Evolutionary conservation across 2,329 filamentous ascomycete genomes (phyloP).

Genomic region (Apiospora marii): DNA sequence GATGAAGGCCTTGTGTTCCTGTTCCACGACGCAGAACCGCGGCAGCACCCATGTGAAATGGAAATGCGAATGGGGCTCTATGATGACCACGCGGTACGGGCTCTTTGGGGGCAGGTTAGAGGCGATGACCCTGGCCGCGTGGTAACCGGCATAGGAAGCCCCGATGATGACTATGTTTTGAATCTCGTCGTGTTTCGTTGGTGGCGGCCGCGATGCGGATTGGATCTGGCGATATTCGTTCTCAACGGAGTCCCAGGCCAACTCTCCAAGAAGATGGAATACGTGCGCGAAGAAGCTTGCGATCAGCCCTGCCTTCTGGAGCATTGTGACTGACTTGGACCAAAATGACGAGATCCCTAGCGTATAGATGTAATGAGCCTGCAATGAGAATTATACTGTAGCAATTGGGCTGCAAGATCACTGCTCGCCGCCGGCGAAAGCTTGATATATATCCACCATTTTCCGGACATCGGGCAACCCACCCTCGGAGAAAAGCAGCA

Average conservation of each 20-base stretch:
- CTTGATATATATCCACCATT: not conserved
- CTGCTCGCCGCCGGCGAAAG: not conserved
- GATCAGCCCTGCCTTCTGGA: not conserved
- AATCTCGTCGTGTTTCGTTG: not conserved
- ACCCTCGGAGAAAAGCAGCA: too few relatives aligned
- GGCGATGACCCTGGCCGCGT: constrained; percentile 57
- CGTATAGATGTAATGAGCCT: not conserved
- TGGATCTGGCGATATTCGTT: not conserved
- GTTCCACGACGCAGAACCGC: constrained; percentile 62
- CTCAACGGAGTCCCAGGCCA: not conserved
- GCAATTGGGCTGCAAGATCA: not conserved
- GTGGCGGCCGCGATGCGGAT: not conserved
- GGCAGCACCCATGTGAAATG: constrained; percentile 69
- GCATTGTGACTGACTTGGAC: not conserved
- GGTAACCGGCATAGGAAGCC: constrained; percentile 64
- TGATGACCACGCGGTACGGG: constrained; percentile 58
- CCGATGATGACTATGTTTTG: constrained; percentile 63
- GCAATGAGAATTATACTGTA: not conserved
- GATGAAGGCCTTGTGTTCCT: constrained; percentile 66
- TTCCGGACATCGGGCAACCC: not conserved
- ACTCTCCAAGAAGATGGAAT: not conserved
- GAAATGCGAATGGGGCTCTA: constrained; percentile 68
- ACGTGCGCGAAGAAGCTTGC: constrained; percentile 1
- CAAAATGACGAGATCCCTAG: not conserved
- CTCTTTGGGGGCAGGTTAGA: constrained; percentile 54